Conservation (phyloP, 371 early-diverging fungal species). For the Mortierella sp. region DNA sequence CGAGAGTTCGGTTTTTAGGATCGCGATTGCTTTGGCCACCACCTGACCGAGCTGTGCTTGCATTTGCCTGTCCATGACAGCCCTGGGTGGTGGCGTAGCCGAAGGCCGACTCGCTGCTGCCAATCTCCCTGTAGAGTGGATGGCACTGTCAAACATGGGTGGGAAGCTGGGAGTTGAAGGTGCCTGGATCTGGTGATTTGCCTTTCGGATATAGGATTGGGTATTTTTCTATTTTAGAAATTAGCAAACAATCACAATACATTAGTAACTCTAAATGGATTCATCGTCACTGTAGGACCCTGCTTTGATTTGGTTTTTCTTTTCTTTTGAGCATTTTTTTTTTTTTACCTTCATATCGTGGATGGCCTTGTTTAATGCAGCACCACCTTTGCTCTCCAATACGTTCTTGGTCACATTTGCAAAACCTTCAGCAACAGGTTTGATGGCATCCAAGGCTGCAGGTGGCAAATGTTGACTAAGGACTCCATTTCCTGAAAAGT, state of each 20-base stretch:
- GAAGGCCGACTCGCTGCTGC: conserved; percentile 27
- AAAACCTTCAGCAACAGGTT: conserved; percentile 55
- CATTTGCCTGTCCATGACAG: conserved; percentile 28
- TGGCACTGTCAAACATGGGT: conserved; percentile 46
- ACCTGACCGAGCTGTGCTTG: conserved; percentile 63
- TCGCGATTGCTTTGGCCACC: conserved; percentile 62
- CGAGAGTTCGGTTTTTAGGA: conserved; percentile 63
- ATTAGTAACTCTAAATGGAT: too few species aligned
- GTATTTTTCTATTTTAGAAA: conserved; percentile 40
- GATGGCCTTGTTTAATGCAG: conserved; percentile 66
- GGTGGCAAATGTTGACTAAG: conserved; percentile 48
- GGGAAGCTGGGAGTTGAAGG: conserved; percentile 28
- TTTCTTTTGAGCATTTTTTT: conserved; percentile 11
- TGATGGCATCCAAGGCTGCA: conserved; percentile 48
- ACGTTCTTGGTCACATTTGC: conserved; percentile 70
- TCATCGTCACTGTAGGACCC: conserved; percentile 8
- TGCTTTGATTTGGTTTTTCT: conserved; percentile 1
- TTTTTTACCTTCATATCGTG: conserved; percentile 60
- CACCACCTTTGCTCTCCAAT: conserved; percentile 59
- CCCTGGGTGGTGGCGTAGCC: conserved; percentile 7
- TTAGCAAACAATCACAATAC: not conserved
- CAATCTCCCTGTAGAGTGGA: conserved; percentile 21
- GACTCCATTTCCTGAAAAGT: conserved; percentile 35
- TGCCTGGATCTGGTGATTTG: conserved; percentile 3
- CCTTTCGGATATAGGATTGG: conserved; percentile 49